These are phyloP conservation scores for Synchytrium microbalum DNA, from an alignment of 371 early-diverging fungal species.

Conservation along the genomic window DNA sequence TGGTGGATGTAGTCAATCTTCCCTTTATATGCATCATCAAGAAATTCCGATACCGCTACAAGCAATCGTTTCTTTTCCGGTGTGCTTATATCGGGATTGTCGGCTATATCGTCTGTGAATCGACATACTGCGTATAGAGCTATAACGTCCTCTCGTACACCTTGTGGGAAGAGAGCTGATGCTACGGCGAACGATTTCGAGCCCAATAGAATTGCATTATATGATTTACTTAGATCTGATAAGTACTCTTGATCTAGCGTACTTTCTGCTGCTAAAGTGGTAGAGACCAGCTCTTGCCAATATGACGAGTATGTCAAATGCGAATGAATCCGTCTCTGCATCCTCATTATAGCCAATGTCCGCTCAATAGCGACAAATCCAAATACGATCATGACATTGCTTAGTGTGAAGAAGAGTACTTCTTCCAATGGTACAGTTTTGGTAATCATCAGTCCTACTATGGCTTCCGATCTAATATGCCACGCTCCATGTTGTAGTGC, in stretches of 20 bases:
- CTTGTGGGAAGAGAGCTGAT: constrained; percentile 39
- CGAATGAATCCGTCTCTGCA: neutral
- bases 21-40: constrained; percentile 1
- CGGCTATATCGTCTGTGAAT: constrained; percentile 52
- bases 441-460: constrained; percentile 40
- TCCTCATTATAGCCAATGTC: constrained; percentile 15
- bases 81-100: constrained; percentile 14
- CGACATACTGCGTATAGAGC: constrained; percentile 56
- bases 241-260: constrained; percentile 20
- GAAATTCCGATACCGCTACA: neutral
- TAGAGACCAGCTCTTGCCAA: neutral
- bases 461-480: constrained; percentile 41
- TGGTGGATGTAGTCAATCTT: neutral
- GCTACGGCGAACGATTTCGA: constrained; percentile 51
- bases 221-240: constrained; percentile 17
- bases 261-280: constrained; percentile 7
- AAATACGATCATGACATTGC: constrained; percentile 50
- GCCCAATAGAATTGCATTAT: constrained; percentile 17
- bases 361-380: constrained; percentile 52
- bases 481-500: constrained; percentile 51
- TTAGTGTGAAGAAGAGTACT: constrained; percentile 47
- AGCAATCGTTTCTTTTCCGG: neutral
- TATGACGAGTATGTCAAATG: neutral
- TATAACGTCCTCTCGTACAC: constrained; percentile 43
- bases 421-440: constrained; percentile 54